A percentile compares a stretch with the other conserved stretches of the same genome.
Conservation (phyloP, 2,329 filamentous ascomycete species). For the Fusarium redolens region DNA sequence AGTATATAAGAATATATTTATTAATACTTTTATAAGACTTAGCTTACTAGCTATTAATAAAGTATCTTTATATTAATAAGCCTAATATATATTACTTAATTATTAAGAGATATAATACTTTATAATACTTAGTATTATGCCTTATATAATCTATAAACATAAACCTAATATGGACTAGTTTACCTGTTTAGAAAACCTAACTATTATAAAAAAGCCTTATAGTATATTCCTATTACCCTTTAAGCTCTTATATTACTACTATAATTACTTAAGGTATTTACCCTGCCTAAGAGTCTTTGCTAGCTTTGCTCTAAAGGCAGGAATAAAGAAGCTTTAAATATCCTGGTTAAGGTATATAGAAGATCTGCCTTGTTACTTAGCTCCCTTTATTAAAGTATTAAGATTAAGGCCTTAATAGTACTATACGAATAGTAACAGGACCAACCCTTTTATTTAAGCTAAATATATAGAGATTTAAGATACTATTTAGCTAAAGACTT, state of each 20-base stretch:
- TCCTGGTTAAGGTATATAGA: slow-evolving; percentile 7
- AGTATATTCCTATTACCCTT: slow-evolving; percentile 26
- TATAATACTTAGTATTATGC: no score
- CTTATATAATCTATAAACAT: no score
- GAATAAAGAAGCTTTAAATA: slow-evolving; percentile 23
- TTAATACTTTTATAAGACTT: no score
- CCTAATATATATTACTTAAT: no score
- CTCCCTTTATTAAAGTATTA: no score
- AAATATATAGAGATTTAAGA: slow-evolving; percentile 31
- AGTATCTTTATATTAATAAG: no score
- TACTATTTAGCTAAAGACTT: slow-evolving; percentile 29
- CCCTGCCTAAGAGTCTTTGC: slow-evolving; percentile 31
- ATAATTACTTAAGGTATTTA: slow-evolving; percentile 25
- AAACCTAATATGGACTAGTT: no score
- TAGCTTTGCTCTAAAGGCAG: slow-evolving; percentile 32
- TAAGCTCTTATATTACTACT: slow-evolving; percentile 30
- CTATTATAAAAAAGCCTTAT: slow-evolving; percentile 23
- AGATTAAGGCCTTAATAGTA: slow-evolving; percentile 3
- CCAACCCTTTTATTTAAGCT: slow-evolving; percentile 26
- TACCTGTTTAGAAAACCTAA: no score
- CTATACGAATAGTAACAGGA: slow-evolving; percentile 23
- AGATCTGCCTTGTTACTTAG: no score
- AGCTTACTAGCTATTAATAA: no score
- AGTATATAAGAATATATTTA: no score
- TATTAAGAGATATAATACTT: no score